Evolutionary conservation across 306 rosid genomes (phyloP).

Genomic region (Cucumis melo): DNA sequence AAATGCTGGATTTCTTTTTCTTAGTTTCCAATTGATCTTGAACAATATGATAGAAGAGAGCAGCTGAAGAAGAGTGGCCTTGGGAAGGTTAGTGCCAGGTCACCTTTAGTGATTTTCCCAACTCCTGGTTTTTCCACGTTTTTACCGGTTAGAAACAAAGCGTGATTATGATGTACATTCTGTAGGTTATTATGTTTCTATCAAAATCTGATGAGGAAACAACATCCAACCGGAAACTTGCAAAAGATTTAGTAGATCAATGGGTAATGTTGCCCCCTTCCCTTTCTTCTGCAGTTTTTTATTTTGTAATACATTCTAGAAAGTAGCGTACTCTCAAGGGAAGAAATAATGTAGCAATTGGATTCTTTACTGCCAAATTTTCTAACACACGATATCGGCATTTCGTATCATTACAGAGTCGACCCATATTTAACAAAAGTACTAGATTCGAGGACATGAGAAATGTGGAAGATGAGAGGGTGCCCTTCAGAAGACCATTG

Average conservation of each 20-base stretch:
- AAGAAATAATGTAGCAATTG: neutral
- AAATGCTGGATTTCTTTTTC: slow-evolving; percentile 14
- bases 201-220: slow-evolving; percentile 94
- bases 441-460: slow-evolving; percentile 97
- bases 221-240: slow-evolving; percentile 64
- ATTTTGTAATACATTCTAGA: neutral
- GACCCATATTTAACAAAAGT: slow-evolving; percentile 87
- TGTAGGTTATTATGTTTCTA: slow-evolving; percentile 83
- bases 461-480: slow-evolving; percentile 60
- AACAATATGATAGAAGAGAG: slow-evolving; percentile 81
- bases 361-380: neutral
- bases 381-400: neutral
- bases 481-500: slow-evolving; percentile 59
- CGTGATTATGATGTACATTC: slow-evolving; percentile 6
- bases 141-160: neutral
- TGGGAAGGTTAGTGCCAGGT: slow-evolving; percentile 54
- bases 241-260: slow-evolving; percentile 87
- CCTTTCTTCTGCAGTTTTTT: neutral
- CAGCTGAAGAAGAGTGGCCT: slow-evolving; percentile 96
- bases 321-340: neutral
- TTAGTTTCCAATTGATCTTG: slow-evolving; percentile 88
- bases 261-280: slow-evolving; percentile 43
- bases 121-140: neutral
- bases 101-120: neutral
- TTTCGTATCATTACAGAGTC: slow-evolving; percentile 51